These are phyloP conservation scores for Nigrospora osmanthi DNA, from an alignment of 2,329 filamentous ascomycete species.

Conservation along the genomic window DNA sequence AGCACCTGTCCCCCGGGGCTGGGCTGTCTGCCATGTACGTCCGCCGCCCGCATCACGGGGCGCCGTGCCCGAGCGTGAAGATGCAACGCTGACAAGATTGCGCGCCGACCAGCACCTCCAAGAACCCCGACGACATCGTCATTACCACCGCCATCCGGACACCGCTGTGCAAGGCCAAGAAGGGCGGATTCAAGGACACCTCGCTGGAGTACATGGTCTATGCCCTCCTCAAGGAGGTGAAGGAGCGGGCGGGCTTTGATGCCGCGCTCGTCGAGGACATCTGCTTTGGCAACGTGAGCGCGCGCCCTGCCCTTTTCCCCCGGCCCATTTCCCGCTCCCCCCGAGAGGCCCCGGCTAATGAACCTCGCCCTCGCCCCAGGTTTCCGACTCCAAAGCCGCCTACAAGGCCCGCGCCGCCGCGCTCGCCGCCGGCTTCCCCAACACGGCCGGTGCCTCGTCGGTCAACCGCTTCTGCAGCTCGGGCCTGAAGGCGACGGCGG, in stretches of 20 bases:
- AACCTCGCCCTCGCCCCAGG: slow-evolving; percentile 32
- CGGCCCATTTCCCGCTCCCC: not conserved
- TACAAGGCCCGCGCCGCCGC: slow-evolving; percentile 87
- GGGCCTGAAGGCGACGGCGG: slow-evolving; percentile 88
- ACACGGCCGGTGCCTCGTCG: slow-evolving; percentile 73
- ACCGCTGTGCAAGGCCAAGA: slow-evolving; percentile 78
- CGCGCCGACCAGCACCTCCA: slow-evolving; percentile 58
- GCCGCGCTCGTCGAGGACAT: slow-evolving; percentile 82
- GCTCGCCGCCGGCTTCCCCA: slow-evolving; percentile 88
- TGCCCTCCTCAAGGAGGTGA: slow-evolving; percentile 70
- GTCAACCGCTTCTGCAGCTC: slow-evolving; percentile 98
- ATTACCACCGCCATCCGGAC: slow-evolving; percentile 90
- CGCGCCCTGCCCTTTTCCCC: slow-evolving; percentile 5
- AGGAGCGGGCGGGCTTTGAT: slow-evolving; percentile 67
- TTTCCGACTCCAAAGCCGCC: slow-evolving; percentile 76
- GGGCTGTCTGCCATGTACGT: slow-evolving; percentile 1
- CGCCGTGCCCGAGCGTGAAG: not conserved
- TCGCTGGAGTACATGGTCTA: slow-evolving; percentile 80
- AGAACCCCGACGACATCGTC: slow-evolving; percentile 94
- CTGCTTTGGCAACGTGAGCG: slow-evolving; percentile 76
- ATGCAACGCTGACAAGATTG: not conserved
- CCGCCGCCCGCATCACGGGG: not conserved
- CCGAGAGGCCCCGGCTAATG: not conserved
- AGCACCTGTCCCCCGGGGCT: slow-evolving; percentile 2
- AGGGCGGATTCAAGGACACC: slow-evolving; percentile 95